These are phyloP conservation scores for Fusarium tuaranense DNA, from an alignment of 2,329 filamentous ascomycete genomes.

Conservation along the genomic window DNA sequence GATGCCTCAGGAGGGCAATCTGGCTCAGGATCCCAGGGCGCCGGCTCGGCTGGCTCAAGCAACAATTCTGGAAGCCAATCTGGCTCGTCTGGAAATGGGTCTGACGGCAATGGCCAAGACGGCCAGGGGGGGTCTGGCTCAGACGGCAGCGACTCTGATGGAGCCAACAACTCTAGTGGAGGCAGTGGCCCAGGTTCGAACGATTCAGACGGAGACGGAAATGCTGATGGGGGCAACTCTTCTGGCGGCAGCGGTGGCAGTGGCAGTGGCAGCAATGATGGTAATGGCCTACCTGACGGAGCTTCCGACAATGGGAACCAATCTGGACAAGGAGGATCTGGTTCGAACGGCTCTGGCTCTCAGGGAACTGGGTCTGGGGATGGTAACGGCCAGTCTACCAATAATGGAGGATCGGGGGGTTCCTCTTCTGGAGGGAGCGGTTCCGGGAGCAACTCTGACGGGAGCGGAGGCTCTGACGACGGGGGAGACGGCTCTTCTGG, in stretches of 20 bases:
- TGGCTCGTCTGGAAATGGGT: neutral
- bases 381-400: neutral
- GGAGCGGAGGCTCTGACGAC: neutral
- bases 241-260: neutral
- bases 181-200: neutral
- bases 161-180: neutral
- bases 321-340: neutral
- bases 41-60: neutral
- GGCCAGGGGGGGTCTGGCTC: neutral
- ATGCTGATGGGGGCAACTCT: neutral
- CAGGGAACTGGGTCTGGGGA: slow-evolving; percentile 8
- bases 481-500: neutral
- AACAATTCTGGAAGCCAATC: neutral
- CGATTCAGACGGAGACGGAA: neutral
- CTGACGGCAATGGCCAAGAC: neutral
- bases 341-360: slow-evolving; percentile 9
- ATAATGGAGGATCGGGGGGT: neutral
- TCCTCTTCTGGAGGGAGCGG: neutral
- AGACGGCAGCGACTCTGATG: neutral
- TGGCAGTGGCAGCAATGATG: neutral
- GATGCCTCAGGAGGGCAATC: neutral
- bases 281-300: neutral
- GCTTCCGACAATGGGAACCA: neutral
- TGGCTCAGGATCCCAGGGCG: neutral
- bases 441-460: neutral